phyloP scores from a whole-genome alignment of 768 basidiomycete species.

The Galerina sulciceps region DNA sequence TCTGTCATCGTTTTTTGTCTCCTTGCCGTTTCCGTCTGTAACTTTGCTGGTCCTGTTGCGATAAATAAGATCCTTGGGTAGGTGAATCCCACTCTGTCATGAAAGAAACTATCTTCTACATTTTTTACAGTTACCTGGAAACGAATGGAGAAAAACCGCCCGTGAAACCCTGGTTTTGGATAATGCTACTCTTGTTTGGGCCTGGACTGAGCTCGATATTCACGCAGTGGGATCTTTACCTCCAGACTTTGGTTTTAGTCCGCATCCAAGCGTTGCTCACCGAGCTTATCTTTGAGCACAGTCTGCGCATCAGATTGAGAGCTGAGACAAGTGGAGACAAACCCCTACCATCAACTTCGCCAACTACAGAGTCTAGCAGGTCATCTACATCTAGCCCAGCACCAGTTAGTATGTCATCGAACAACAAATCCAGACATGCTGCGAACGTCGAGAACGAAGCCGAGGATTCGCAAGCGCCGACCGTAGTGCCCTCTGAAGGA shows the following conservation, averaged over 20 bases:
- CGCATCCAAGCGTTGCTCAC: conserved; percentile 45
- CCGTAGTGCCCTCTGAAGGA: background rate
- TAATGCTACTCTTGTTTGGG: conserved; percentile 52
- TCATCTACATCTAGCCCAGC: background rate
- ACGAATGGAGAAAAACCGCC: conserved; percentile 47
- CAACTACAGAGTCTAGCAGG: background rate
- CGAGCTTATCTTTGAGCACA: conserved; percentile 46
- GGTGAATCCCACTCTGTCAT: background rate
- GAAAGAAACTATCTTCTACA: background rate
- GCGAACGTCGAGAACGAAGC: background rate
- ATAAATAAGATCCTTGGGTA: conserved; percentile 46
- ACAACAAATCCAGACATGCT: background rate
- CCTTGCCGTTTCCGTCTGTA: conserved; percentile 27
- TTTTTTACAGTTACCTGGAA: conserved; percentile 56
- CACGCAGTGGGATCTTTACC: conserved; percentile 59
- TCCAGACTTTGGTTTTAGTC: conserved; percentile 46
- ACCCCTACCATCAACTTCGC: background rate
- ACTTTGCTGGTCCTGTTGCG: conserved; percentile 45
- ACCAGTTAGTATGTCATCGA: background rate
- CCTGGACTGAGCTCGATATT: conserved; percentile 46
- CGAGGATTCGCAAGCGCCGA: background rate
- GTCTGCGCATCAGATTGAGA: conserved; percentile 66
- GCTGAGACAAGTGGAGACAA: conserved; percentile 36
- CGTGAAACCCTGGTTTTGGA: conserved; percentile 75
- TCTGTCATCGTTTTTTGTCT: conserved; percentile 31